Conservation (phyloP, 331 rosid species). For the Telfairia occidentalis region DNA sequence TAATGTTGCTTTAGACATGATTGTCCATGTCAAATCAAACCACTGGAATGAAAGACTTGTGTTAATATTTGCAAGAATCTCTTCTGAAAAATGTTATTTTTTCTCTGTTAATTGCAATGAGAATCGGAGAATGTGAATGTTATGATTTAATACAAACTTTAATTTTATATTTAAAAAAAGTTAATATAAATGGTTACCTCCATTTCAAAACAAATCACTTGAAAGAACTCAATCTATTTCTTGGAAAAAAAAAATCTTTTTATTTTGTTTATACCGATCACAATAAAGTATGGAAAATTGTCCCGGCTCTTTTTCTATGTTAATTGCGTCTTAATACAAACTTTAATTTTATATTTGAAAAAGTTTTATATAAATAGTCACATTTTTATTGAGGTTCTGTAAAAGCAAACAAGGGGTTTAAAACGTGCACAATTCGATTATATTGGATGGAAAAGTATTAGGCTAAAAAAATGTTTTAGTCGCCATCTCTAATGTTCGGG, state of each 20-base stretch:
- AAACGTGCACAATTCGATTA: too few relatives aligned
- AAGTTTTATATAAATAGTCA: not conserved
- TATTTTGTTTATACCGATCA: too few relatives aligned
- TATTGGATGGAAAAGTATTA: too few relatives aligned
- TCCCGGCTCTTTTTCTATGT: not conserved
- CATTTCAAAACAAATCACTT: not conserved
- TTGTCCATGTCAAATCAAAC: not conserved
- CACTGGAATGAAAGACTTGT: not conserved
- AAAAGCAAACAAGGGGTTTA: too few relatives aligned
- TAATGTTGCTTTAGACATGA: not conserved
- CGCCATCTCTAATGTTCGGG: too few relatives aligned
- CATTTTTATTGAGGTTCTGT: too few relatives aligned
- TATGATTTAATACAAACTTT: not conserved
- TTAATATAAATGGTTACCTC: not conserved
- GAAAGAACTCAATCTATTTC: too few relatives aligned
- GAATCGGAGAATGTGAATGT: not conserved
- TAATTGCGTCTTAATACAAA: not conserved
- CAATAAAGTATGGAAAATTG: too few relatives aligned
- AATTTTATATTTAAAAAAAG: not conserved
- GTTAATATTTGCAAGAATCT: not conserved
- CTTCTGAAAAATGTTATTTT: not conserved
- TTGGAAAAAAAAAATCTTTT: too few relatives aligned
- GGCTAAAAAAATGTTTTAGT: too few relatives aligned
- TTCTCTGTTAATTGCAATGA: not conserved
- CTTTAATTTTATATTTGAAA: not conserved